Conservation (phyloP, 768 basidiomycete genomes). For the Termitomyces eurrhizus region DNA sequence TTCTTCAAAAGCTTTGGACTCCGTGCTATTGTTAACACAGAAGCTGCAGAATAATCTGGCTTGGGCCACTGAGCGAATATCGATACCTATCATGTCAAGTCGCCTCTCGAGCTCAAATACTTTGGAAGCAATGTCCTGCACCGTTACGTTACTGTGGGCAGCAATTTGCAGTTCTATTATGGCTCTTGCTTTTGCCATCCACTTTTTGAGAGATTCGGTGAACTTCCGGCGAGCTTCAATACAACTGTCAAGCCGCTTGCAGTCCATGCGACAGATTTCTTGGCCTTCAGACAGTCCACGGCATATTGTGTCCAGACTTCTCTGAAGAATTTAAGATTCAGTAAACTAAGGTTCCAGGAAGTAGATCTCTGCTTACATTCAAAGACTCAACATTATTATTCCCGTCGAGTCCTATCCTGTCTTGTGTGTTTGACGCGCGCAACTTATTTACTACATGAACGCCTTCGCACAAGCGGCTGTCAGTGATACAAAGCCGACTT, state of each 20-base stretch:
- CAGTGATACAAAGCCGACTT: background rate
- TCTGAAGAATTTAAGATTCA: background rate
- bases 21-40: background rate
- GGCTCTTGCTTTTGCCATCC: background rate
- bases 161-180: background rate
- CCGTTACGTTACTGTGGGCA: too few relatives aligned
- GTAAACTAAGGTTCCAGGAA: too few relatives aligned
- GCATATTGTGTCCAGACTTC: background rate
- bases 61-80: background rate
- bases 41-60: background rate
- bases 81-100: background rate
- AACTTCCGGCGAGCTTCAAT: background rate
- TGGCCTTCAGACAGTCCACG: background rate
- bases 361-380: background rate
- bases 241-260: conserved; percentile 1
- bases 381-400: background rate
- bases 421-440: background rate
- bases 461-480: conserved; percentile 7
- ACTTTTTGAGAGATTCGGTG: background rate
- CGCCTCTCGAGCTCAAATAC: background rate
- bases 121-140: background rate
- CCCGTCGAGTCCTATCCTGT: background rate
- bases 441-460: conserved; percentile 5
- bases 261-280: background rate
- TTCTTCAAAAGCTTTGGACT: background rate